Conservation (phyloP, 495 filamentous ascomycete species). For the Durotheca rogersii region DNA sequence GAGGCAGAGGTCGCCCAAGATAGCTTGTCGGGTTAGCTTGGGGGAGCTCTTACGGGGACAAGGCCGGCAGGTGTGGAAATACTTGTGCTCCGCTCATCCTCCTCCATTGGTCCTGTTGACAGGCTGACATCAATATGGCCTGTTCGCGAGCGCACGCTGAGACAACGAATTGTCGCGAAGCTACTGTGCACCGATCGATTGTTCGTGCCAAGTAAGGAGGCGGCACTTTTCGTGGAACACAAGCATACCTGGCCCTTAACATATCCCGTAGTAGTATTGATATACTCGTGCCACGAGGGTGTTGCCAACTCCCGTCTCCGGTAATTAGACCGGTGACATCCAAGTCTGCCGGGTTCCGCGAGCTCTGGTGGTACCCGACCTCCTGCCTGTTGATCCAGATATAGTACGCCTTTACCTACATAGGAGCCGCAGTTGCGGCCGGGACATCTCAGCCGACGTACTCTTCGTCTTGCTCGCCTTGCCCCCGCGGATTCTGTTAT, state of each 20-base stretch:
- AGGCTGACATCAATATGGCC: too few relatives aligned
- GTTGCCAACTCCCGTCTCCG: conserved; percentile 45
- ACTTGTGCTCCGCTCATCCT: conserved; percentile 37
- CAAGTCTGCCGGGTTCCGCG: conserved; percentile 63
- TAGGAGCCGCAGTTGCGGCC: conserved; percentile 61
- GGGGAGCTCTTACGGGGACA: not conserved
- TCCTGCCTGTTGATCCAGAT: conserved; percentile 60
- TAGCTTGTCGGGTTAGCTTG: conserved; percentile 39
- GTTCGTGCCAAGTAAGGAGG: too few relatives aligned
- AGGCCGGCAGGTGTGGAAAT: too few relatives aligned
- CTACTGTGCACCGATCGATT: too few relatives aligned
- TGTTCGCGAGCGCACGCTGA: too few relatives aligned
- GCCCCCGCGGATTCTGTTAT: too few relatives aligned
- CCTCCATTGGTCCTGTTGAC: conserved; percentile 45
- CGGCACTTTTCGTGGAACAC: too few relatives aligned
- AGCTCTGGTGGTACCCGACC: conserved; percentile 65
- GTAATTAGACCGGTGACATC: conserved; percentile 54
- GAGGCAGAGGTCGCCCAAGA: conserved; percentile 64
- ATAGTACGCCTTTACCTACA: too few relatives aligned
- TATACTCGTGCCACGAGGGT: conserved; percentile 60
- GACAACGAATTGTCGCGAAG: too few relatives aligned
- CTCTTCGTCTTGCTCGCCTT: too few relatives aligned
- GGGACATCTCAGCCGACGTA: too few relatives aligned
- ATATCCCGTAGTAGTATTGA: conserved; percentile 64
- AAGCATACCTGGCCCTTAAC: conserved; percentile 61